phyloP scores from a whole-genome alignment of 2,329 filamentous ascomycete genomes.

The Apiospora saccharicola region DNA sequence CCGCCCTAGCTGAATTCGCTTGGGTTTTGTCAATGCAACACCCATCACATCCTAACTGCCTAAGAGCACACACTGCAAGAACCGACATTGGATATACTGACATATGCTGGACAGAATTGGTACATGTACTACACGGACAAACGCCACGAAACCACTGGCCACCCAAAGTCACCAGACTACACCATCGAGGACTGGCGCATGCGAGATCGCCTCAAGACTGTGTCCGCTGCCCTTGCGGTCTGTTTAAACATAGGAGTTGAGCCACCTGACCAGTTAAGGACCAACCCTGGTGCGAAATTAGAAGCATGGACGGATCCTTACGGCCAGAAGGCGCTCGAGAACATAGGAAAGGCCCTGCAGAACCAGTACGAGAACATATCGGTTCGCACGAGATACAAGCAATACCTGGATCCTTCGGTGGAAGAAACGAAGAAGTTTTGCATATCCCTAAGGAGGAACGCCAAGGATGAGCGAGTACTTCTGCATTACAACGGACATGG shows the following conservation, averaged over 20 bases:
- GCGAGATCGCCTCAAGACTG: constrained; percentile 94
- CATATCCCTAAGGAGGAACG: constrained; percentile 85
- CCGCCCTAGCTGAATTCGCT: background rate
- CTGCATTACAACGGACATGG: constrained; percentile 99
- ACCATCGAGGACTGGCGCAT: constrained; percentile 94
- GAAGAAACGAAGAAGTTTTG: constrained; percentile 98
- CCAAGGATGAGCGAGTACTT: constrained; percentile 94
- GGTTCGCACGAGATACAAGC: constrained; percentile 95
- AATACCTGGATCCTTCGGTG: constrained; percentile 94
- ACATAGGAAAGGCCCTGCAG: constrained; percentile 95
- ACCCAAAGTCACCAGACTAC: constrained; percentile 73
- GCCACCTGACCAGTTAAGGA: constrained; percentile 95
- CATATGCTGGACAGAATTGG: constrained; percentile 73
- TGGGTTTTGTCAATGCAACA: background rate
- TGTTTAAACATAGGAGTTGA: constrained; percentile 98
- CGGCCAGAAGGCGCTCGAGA: constrained; percentile 84
- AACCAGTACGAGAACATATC: constrained; percentile 95
- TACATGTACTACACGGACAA: constrained; percentile 99
- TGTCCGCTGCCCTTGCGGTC: constrained; percentile 91
- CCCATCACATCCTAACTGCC: background rate
- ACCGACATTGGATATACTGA: background rate
- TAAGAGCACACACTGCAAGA: background rate
- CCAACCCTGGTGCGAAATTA: constrained; percentile 88
- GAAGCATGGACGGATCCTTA: constrained; percentile 98
- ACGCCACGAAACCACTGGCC: constrained; percentile 92